phyloP scores from a whole-genome alignment of 2,329 filamentous ascomycete species.

The Aspergillus tamarii region DNA sequence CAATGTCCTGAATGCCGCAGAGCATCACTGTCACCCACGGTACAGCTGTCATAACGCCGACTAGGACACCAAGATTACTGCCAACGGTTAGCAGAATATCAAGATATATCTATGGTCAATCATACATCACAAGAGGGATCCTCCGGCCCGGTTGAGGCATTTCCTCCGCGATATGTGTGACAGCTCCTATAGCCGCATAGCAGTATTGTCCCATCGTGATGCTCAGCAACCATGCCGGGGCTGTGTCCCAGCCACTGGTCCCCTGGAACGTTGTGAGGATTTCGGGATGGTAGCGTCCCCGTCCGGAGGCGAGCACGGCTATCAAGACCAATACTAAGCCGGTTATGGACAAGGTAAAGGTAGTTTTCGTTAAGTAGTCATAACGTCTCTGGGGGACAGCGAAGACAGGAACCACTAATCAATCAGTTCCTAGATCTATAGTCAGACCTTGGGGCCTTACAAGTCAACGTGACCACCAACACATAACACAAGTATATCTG shows the following conservation, averaged over 20 bases:
- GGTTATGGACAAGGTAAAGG: constrained; percentile 1
- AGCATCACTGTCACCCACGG: constrained; percentile 7
- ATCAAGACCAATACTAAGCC: constrained; percentile 2
- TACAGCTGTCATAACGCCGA: constrained; percentile 7
- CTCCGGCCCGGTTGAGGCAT: constrained; percentile 3
- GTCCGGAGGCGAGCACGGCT: not conserved
- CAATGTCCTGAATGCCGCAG: constrained; percentile 3
- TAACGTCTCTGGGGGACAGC: constrained; percentile 3
- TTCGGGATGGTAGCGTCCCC: constrained; percentile 4
- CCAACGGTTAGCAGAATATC: constrained; percentile 14
- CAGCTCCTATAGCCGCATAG: constrained; percentile 28
- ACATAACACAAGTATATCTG: constrained; percentile 29
- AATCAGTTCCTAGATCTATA: not conserved
- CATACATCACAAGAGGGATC: constrained; percentile 8
- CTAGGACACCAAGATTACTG: constrained; percentile 9
- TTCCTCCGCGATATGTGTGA: constrained; percentile 30
- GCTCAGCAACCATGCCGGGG: constrained; percentile 25
- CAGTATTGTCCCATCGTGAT: constrained; percentile 32
- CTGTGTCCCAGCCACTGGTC: constrained; percentile 30
- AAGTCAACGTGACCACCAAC: constrained; percentile 12
- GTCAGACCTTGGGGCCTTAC: not conserved
- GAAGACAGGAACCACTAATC: constrained; percentile 8
- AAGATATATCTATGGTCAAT: not conserved
- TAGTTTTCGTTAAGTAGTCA: constrained; percentile 3
- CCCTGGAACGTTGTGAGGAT: constrained; percentile 21